These are phyloP conservation scores for Picea glauca DNA, from an alignment of 75 land plant genomes.

Conservation along the genomic window DNA sequence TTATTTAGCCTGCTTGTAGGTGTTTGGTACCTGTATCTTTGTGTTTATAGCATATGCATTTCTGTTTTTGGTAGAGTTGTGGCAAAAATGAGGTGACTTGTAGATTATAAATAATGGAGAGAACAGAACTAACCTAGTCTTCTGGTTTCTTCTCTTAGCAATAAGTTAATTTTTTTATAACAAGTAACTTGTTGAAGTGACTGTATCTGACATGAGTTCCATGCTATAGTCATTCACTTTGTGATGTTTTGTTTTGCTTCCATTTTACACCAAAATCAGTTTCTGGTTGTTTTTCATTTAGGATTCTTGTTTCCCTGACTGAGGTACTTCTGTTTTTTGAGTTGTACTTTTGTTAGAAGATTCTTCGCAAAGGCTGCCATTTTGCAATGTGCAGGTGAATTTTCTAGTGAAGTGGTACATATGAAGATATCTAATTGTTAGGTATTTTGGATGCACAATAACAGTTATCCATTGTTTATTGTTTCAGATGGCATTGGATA, in stretches of 20 bases:
- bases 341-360: background rate
- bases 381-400: background rate
- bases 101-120: too few relatives aligned
- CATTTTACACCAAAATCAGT: background rate
- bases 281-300: background rate
- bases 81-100: too few relatives aligned
- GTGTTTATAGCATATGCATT: too few relatives aligned
- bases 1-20: too few relatives aligned
- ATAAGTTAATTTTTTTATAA: background rate
- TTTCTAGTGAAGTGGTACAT: too few relatives aligned
- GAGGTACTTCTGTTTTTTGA: background rate
- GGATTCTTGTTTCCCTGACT: background rate
- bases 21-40: too few relatives aligned
- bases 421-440: too few relatives aligned
- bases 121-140: too few relatives aligned
- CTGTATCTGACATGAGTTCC: background rate
- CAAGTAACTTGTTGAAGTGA: background rate
- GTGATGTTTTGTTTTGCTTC: background rate
- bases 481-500: conserved; percentile 62
- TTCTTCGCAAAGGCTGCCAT: background rate
- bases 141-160: background rate
- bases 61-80: too few relatives aligned
- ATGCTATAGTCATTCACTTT: background rate
- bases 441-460: too few relatives aligned
- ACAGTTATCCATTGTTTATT: background rate